Evolutionary conservation across 2,329 filamentous ascomycete species (phyloP).

Genomic region (Nothomitra cinnamomea): DNA sequence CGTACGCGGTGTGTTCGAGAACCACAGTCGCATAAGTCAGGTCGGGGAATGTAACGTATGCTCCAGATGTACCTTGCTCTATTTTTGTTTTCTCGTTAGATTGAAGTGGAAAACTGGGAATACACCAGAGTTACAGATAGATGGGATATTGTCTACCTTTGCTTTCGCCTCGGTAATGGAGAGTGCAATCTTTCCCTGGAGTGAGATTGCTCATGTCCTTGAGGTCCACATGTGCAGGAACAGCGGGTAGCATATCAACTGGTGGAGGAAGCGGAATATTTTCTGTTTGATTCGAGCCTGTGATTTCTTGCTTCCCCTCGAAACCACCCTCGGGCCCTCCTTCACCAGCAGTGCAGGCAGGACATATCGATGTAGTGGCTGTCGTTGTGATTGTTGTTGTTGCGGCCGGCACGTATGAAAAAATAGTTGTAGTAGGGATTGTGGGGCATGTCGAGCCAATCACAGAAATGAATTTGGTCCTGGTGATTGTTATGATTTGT

Average conservation of each 20-base stretch:
- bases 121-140: no score
- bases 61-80: background rate
- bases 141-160: background rate
- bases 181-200: background rate
- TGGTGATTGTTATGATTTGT: no score
- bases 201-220: background rate
- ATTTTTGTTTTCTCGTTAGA: background rate
- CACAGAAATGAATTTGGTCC: no score
- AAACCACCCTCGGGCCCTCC: no score
- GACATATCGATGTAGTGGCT: no score
- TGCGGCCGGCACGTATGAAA: no score
- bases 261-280: background rate
- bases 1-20: background rate
- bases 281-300: no score
- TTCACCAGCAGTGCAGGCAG: no score
- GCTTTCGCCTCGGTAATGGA: background rate
- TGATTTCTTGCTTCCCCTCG: no score
- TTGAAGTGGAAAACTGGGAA: background rate
- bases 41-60: background rate
- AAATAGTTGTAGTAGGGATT: no score
- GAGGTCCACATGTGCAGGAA: background rate
- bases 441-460: no score
- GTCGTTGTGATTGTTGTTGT: no score
- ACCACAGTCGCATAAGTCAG: background rate
- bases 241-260: background rate